phyloP scores from a whole-genome alignment of 495 filamentous ascomycete genomes.

The Neurospora africana region DNA sequence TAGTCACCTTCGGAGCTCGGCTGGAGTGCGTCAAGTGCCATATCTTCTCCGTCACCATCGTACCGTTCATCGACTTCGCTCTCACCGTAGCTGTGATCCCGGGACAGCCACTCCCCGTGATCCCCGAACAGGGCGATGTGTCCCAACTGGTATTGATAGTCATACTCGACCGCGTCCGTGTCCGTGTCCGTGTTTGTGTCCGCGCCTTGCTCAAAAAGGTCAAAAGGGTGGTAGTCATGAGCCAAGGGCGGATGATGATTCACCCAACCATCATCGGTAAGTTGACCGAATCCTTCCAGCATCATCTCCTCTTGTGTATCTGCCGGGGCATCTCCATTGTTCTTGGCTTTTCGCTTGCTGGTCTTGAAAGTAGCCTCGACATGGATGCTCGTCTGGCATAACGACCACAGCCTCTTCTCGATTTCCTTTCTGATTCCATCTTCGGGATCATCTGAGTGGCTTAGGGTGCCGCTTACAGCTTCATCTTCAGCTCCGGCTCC shows the following conservation, averaged over 20 bases:
- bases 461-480: neutral
- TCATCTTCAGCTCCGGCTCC: neutral
- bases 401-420: conserved; percentile 11
- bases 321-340: neutral
- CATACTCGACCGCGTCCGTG: neutral
- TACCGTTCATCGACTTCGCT: neutral
- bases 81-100: neutral
- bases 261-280: neutral
- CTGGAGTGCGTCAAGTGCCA: neutral
- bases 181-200: neutral
- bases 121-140: neutral
- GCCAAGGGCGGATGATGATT: neutral
- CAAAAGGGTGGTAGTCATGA: neutral
- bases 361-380: conserved; percentile 3
- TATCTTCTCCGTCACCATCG: neutral
- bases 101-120: neutral
- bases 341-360: neutral
- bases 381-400: conserved; percentile 18
- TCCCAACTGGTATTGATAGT: neutral
- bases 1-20: conserved; percentile 14
- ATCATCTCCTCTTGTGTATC: neutral
- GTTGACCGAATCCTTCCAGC: neutral
- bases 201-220: neutral
- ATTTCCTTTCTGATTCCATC: conserved; percentile 1
- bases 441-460: neutral